Conservation (phyloP, 306 rosid species). For the Sicyos baderoa region DNA sequence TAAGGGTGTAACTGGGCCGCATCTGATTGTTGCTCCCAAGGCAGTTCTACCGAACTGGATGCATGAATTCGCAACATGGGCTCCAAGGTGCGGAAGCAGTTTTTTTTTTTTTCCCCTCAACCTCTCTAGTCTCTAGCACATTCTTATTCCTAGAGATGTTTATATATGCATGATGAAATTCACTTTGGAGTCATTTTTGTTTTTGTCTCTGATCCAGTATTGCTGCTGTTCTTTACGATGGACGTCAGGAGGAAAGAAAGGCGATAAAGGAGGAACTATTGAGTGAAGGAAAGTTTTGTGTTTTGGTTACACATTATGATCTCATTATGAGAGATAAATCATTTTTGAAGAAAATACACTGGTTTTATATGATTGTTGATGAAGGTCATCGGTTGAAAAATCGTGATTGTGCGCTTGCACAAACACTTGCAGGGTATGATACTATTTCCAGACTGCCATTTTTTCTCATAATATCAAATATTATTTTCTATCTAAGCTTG, state of each 20-base stretch:
- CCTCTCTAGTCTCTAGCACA: not conserved
- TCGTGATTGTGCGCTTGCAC: conserved; percentile 92
- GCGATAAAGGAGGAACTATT: conserved; percentile 77
- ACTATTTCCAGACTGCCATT: conserved; percentile 7
- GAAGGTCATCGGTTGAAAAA: conserved; percentile 99
- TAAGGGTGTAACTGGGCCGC: conserved; percentile 91
- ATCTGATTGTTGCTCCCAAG: conserved; percentile 97
- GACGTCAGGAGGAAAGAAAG: conserved; percentile 88
- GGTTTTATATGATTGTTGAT: conserved; percentile 92
- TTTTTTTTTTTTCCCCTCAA: not conserved
- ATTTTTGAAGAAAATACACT: conserved; percentile 81
- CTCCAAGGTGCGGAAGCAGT: conserved; percentile 59
- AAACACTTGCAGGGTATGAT: conserved; percentile 85
- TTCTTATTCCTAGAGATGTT: conserved; percentile 6
- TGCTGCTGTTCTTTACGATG: conserved; percentile 73
- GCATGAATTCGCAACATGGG: conserved; percentile 82
- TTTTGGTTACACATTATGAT: conserved; percentile 89
- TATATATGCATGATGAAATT: not conserved
- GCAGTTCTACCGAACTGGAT: conserved; percentile 98
- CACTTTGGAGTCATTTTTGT: conserved; percentile 21
- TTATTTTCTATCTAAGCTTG: not conserved
- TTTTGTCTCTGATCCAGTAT: conserved; percentile 45
- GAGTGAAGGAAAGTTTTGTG: conserved; percentile 90
- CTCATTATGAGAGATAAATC: conserved; percentile 97
- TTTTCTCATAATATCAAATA: conserved; percentile 14